phyloP scores from a whole-genome alignment of 2,329 filamentous ascomycete genomes.

The Byssoonygena ceratinophila region DNA sequence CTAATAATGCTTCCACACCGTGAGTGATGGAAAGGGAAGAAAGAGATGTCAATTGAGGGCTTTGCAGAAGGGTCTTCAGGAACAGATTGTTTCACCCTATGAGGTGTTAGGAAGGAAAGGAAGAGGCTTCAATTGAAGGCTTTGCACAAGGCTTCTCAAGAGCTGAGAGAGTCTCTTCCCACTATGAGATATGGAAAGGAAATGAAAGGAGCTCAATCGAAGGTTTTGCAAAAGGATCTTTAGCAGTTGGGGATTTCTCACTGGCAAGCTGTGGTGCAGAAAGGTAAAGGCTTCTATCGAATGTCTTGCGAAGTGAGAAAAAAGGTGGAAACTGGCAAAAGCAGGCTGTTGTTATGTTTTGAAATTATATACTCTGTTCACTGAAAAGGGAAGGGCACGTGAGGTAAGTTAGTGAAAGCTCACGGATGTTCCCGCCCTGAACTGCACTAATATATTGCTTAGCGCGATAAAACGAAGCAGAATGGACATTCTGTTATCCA shows the following conservation, averaged over 20 bases:
- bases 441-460: background rate
- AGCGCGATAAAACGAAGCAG: background rate
- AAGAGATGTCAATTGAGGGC: too few relatives aligned
- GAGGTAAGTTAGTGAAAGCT: constrained; percentile 7
- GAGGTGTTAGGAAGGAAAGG: too few relatives aligned
- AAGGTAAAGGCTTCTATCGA: background rate
- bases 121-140: too few relatives aligned
- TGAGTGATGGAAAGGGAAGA: too few relatives aligned
- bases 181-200: background rate
- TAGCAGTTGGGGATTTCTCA: too few relatives aligned
- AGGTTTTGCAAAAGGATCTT: too few relatives aligned
- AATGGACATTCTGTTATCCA: background rate
- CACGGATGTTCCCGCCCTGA: constrained; percentile 5
- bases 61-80: too few relatives aligned
- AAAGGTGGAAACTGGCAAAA: constrained; percentile 7
- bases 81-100: too few relatives aligned
- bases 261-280: background rate
- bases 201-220: too few relatives aligned
- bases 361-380: constrained; percentile 5
- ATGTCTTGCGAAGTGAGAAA: background rate
- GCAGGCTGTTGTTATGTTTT: background rate
- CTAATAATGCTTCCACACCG: too few relatives aligned
- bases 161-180: background rate
- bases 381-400: constrained; percentile 1
- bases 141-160: too few relatives aligned